phyloP scores from a whole-genome alignment of 2,329 filamentous ascomycete species.

The Pseudocercospora fuligena region DNA sequence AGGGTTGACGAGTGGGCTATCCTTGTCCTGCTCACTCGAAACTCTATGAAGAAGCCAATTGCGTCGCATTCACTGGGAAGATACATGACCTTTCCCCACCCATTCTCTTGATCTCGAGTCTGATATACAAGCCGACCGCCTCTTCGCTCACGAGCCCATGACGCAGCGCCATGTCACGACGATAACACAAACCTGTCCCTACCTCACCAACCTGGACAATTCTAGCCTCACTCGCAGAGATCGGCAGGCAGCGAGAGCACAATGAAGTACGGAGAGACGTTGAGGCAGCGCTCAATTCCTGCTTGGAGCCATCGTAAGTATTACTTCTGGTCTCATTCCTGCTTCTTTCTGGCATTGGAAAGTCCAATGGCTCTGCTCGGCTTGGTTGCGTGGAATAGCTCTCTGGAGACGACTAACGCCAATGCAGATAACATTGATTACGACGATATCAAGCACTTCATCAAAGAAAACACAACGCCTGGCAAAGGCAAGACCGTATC shows the following conservation, averaged over 20 bases:
- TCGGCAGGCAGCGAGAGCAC: slow-evolving; percentile 7
- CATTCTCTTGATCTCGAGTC: not conserved
- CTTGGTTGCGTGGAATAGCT: slow-evolving; percentile 9
- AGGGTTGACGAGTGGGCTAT: slow-evolving; percentile 1
- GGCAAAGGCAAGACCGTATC: slow-evolving; percentile 72
- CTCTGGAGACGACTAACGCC: slow-evolving; percentile 12
- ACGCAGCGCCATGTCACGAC: slow-evolving; percentile 16
- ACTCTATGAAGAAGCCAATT: slow-evolving; percentile 14
- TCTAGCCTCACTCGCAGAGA: not conserved
- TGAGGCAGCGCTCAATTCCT: slow-evolving; percentile 76
- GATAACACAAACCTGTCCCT: slow-evolving; percentile 6
- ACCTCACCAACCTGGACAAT: not conserved
- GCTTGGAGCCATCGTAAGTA: slow-evolving; percentile 76
- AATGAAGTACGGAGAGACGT: slow-evolving; percentile 79
- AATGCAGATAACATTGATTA: slow-evolving; percentile 81
- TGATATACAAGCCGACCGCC: slow-evolving; percentile 4
- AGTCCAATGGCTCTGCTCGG: slow-evolving; percentile 17
- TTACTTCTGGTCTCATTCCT: slow-evolving; percentile 1
- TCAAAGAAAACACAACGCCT: slow-evolving; percentile 77
- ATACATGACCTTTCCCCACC: slow-evolving; percentile 6
- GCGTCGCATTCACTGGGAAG: not conserved
- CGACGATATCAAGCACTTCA: slow-evolving; percentile 82
- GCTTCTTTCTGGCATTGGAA: not conserved
- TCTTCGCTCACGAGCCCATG: slow-evolving; percentile 1
- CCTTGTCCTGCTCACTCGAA: slow-evolving; percentile 5